Percentiles rank a stretch among this genome's conserved stretches.
Evolutionary conservation across 2,329 filamentous ascomycete genomes (phyloP).

Genomic region (Aspergillus intermedius): DNA sequence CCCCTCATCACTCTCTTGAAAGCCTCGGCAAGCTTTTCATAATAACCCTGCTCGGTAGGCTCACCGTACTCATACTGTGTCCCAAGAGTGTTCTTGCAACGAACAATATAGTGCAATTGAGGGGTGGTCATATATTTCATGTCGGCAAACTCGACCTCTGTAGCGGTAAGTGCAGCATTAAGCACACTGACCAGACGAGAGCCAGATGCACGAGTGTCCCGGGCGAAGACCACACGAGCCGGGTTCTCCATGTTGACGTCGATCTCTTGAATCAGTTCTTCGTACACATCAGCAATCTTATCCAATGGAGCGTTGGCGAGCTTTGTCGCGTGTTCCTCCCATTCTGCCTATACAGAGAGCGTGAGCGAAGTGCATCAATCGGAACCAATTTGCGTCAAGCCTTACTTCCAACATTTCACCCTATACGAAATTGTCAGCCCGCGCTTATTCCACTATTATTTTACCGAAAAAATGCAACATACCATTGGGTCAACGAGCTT

Average conservation of each 20-base stretch:
- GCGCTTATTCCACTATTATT: not conserved
- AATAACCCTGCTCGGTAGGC: constrained; percentile 86
- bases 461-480: constrained; percentile 8
- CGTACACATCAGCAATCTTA: constrained; percentile 69
- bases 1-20: constrained; percentile 78
- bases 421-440: constrained; percentile 29
- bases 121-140: constrained; percentile 91
- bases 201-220: constrained; percentile 89
- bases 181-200: constrained; percentile 74
- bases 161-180: constrained; percentile 69
- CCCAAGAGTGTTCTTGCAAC: constrained; percentile 86
- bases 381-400: constrained; percentile 1
- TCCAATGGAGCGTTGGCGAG: constrained; percentile 80
- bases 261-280: constrained; percentile 65
- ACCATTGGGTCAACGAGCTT: constrained; percentile 94
- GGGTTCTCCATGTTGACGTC: constrained; percentile 65
- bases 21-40: constrained; percentile 79
- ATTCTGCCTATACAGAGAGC: constrained; percentile 54
- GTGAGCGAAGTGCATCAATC: constrained; percentile 2
- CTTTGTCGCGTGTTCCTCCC: constrained; percentile 82
- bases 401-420: constrained; percentile 91
- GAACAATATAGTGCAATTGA: constrained; percentile 94
- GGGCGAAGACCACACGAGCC: constrained; percentile 78
- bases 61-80: constrained; percentile 83
- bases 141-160: constrained; percentile 68